These are phyloP conservation scores for Psilocybe sp. DNA, from an alignment of 768 basidiomycete genomes.

Conservation along the genomic window DNA sequence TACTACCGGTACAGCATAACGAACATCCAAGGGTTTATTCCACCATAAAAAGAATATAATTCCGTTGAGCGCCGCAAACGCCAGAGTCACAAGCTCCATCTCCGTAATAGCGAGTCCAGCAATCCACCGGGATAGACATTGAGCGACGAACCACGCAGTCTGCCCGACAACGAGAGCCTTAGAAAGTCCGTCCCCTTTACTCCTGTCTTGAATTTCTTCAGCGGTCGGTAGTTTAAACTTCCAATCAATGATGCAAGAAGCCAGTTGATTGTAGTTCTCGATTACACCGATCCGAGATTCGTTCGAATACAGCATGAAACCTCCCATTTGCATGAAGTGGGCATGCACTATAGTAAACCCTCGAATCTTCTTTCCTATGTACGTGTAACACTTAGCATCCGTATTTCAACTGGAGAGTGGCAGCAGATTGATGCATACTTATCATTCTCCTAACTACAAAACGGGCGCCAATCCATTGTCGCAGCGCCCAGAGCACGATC, in stretches of 20 bases:
- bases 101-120: conserved; percentile 23
- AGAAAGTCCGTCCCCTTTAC: conserved; percentile 22
- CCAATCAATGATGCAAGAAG: background rate
- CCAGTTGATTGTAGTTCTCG: background rate
- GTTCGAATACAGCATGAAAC: conserved; percentile 5
- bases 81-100: conserved; percentile 32
- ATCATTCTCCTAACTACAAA: background rate
- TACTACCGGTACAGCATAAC: background rate
- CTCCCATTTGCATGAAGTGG: conserved; percentile 11
- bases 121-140: conserved; percentile 19
- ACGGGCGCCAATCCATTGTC: conserved; percentile 6
- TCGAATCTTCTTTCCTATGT: background rate
- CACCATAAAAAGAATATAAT: conserved; percentile 30
- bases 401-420: background rate
- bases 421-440: background rate
- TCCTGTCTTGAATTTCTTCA: conserved; percentile 9
- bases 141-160: conserved; percentile 28
- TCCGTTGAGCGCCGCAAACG: conserved; percentile 24
- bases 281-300: background rate
- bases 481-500: conserved; percentile 9
- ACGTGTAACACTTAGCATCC: background rate
- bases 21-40: conserved; percentile 31
- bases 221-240: conserved; percentile 5
- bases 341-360: conserved; percentile 10
- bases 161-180: conserved; percentile 28